phyloP scores from a whole-genome alignment of 2,329 filamentous ascomycete genomes.

The Xylaria sp. region DNA sequence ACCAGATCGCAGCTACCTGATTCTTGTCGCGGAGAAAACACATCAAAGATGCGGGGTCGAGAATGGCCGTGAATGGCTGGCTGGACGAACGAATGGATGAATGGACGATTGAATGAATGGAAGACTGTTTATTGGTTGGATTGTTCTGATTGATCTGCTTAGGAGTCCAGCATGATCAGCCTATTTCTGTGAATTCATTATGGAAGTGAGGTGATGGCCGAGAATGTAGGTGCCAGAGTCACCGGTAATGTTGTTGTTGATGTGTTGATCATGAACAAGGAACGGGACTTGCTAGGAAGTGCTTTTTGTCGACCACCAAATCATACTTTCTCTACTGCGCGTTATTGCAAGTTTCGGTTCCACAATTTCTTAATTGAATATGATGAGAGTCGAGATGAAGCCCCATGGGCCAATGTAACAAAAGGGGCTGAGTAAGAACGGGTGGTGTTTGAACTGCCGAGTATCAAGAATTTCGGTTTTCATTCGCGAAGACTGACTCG shows the following conservation, averaged over 20 bases:
- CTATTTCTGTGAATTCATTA: background rate
- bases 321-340: background rate
- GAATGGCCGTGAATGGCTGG: too few species aligned
- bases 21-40: background rate
- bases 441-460: background rate
- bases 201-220: background rate
- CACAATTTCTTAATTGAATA: too few species aligned
- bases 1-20: background rate
- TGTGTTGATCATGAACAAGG: background rate
- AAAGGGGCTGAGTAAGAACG: background rate
- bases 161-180: background rate
- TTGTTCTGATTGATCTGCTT: background rate
- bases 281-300: background rate
- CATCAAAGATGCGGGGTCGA: background rate
- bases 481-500: too few species aligned
- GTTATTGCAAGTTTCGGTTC: background rate
- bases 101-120: background rate
- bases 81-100: too few species aligned
- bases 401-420: too few species aligned
- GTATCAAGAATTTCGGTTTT: too few species aligned
- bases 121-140: background rate
- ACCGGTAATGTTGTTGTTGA: background rate
- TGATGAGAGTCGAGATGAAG: too few species aligned
- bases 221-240: background rate
- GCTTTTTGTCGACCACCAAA: background rate